Evolutionary conservation across 1,139 yeast genomes (phyloP), one percentile per base, ranked within the genome.

Genomic region (Suhomyces coccinellae): DNA sequence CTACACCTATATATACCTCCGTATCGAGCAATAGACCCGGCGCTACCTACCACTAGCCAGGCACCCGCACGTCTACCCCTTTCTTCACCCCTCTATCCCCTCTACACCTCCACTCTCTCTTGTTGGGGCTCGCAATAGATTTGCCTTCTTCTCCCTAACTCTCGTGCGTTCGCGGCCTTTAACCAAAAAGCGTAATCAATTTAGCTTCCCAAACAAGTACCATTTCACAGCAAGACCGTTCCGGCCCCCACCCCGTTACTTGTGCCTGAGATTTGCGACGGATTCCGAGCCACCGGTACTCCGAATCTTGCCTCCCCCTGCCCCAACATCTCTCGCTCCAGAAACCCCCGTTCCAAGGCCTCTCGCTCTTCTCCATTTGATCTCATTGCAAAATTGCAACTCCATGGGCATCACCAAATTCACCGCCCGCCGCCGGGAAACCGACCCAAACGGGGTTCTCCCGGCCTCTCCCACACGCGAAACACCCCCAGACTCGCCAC

Each of bases 151-250:
- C n/a, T 16, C 28, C 16, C 17, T 14, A 20, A 20, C 24, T 20
- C 8, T 16, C 33, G n/a, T 17, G n/a, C 33, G n/a, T 17, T 4
- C 41, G 33, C 42, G 15, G 16, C 15, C 15, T 27, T 27, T 41
- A 26, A 35, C 46, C 46, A 24, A 43, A 43, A 43, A 43, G 46
- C 46, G 46, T 38, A 43, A 43, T 33, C 33, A 27, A 26, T 27
- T 36, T 16, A 16, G 26, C 38, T 36, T 36, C 38, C 38, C 15
- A 27, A 36, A 27, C 20, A 16, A 36, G 38, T 15, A 27, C 38
- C 32, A 6, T 24, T 34, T 34, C n/a, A 15, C 24, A 36, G 32
- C 32, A 37, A 37, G 30, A 13, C 22, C 33, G 22, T 13, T 13
- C 34, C 11, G n/a, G 24, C 27, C 14, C 24, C 24, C 7, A 20